These are phyloP conservation scores for Solanum tarapatanum DNA, from an alignment of 257 asterid genomes.

Conservation along the genomic window DNA sequence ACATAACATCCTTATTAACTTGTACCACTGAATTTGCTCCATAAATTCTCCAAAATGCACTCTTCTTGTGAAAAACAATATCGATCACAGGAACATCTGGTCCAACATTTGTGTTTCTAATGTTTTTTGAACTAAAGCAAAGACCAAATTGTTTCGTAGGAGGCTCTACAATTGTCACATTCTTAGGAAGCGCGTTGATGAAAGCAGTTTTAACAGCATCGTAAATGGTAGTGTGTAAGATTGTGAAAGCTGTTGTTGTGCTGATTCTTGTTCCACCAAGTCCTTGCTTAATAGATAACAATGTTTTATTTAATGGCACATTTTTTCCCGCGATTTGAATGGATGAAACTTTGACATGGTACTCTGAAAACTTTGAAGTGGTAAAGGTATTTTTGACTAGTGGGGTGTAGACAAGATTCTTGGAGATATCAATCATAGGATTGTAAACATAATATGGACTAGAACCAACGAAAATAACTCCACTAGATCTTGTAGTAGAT, in stretches of 20 bases:
- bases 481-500: not conserved
- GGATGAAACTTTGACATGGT: not conserved
- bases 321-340: not conserved
- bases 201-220: slow-evolving; percentile 3
- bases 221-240: slow-evolving; percentile 7
- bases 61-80: slow-evolving; percentile 5
- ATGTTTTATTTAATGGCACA: not conserved
- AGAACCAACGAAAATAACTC: slow-evolving; percentile 1
- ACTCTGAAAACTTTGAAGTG: not conserved
- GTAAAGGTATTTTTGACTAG: not conserved
- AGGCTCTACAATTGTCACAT: not conserved
- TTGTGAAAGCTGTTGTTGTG: slow-evolving; percentile 3
- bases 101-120: not conserved
- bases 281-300: not conserved
- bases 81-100: slow-evolving; percentile 11
- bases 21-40: slow-evolving; percentile 33
- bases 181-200: not conserved
- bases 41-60: slow-evolving; percentile 26
- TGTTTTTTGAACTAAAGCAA: slow-evolving; percentile 2
- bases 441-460: not conserved
- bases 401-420: not conserved
- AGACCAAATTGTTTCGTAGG: slow-evolving; percentile 7
- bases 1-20: slow-evolving; percentile 18
- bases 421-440: not conserved
- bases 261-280: slow-evolving; percentile 8